These are phyloP conservation scores for Sarocladium brachiariae DNA, from an alignment of 2,329 filamentous ascomycete genomes.

Conservation along the genomic window DNA sequence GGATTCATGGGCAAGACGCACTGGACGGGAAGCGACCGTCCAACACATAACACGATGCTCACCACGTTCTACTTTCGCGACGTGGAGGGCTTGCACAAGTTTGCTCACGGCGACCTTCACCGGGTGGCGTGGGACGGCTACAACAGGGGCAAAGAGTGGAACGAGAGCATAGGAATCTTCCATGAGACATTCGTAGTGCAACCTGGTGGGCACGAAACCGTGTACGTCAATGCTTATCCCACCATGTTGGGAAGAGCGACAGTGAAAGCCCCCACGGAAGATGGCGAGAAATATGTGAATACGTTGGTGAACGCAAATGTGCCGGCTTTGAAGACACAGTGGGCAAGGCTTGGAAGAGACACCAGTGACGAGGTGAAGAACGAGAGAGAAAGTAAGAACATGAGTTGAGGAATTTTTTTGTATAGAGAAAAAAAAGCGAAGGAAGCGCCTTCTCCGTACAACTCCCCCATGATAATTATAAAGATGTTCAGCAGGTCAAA, in stretches of 20 bases:
- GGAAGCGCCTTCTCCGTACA: too few species aligned
- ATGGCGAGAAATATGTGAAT: slow-evolving; percentile 24
- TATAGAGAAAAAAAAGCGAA: too few species aligned
- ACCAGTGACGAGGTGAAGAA: slow-evolving; percentile 15
- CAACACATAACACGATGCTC: slow-evolving; percentile 34
- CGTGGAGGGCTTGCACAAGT: slow-evolving; percentile 41
- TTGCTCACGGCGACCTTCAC: slow-evolving; percentile 43
- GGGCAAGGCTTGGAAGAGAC: slow-evolving; percentile 23
- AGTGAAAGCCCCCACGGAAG: slow-evolving; percentile 18
- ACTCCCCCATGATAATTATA: too few species aligned
- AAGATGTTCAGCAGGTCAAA: background rate
- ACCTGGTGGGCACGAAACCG: slow-evolving; percentile 39
- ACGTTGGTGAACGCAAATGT: slow-evolving; percentile 26
- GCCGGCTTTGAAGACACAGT: slow-evolving; percentile 27
- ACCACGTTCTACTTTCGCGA: slow-evolving; percentile 44
- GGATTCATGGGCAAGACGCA: slow-evolving; percentile 39
- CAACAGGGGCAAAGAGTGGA: slow-evolving; percentile 26
- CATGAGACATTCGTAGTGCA: slow-evolving; percentile 47
- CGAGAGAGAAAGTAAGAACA: background rate
- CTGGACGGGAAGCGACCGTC: slow-evolving; percentile 25
- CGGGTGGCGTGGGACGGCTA: slow-evolving; percentile 44
- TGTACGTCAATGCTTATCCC: slow-evolving; percentile 40
- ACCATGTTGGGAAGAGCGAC: slow-evolving; percentile 26
- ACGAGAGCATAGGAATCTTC: slow-evolving; percentile 38
- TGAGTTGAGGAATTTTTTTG: too few species aligned